Evolutionary conservation across 306 rosid species (phyloP).

Genomic region (Vicia faba): DNA sequence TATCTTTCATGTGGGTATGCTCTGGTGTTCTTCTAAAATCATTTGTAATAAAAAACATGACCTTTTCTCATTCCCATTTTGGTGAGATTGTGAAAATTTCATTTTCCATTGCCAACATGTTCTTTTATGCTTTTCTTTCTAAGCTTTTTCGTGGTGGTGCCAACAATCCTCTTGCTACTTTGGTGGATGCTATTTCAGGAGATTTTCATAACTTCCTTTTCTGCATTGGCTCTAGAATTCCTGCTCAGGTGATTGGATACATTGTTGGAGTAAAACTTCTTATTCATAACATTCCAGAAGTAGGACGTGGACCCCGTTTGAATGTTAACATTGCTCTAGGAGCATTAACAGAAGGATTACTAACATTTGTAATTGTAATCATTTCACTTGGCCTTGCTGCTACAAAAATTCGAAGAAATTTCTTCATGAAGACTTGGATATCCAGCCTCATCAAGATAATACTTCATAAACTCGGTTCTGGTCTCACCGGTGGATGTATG

Average conservation of each 20-base stretch:
- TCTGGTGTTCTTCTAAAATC: slow-evolving; percentile 61
- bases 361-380: slow-evolving; percentile 62
- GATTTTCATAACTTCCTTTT: slow-evolving; percentile 56
- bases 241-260: slow-evolving; percentile 83
- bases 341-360: slow-evolving; percentile 80
- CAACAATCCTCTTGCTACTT: slow-evolving; percentile 75
- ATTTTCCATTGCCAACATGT: slow-evolving; percentile 56
- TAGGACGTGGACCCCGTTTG: slow-evolving; percentile 74
- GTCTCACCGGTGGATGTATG: slow-evolving; percentile 92
- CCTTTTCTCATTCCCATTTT: slow-evolving; percentile 38
- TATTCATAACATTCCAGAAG: slow-evolving; percentile 62
- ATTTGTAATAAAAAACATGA: slow-evolving; percentile 40
- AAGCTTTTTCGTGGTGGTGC: slow-evolving; percentile 64
- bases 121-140: slow-evolving; percentile 64
- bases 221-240: slow-evolving; percentile 71
- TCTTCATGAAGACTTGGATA: slow-evolving; percentile 94
- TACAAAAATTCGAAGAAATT: slow-evolving; percentile 55
- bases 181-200: slow-evolving; percentile 66
- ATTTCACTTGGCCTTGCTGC: slow-evolving; percentile 67
- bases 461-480: slow-evolving; percentile 83
- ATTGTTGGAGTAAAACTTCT: slow-evolving; percentile 67
- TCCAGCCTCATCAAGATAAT: slow-evolving; percentile 79
- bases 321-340: slow-evolving; percentile 73
- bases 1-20: slow-evolving; percentile 89
- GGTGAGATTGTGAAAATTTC: slow-evolving; percentile 50